These are phyloP conservation scores for Candida frijolesensis DNA, from an alignment of 1,139 yeast species.

Conservation along the genomic window DNA sequence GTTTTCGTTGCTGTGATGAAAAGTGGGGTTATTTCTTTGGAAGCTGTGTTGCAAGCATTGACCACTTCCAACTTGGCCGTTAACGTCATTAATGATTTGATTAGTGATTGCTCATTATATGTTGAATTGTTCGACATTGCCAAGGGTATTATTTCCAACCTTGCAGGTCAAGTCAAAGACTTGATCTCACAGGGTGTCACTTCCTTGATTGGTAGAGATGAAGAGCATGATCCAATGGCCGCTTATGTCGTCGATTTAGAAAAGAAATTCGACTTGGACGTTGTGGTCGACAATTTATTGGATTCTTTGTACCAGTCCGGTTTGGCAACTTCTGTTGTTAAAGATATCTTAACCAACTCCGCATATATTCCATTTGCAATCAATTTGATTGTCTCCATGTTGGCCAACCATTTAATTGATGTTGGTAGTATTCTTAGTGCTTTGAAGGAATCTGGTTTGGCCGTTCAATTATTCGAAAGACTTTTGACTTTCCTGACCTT, in stretches of 20 bases:
- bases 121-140: slow-evolving; percentile 40
- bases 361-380: slow-evolving; percentile 41
- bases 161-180: slow-evolving; percentile 32
- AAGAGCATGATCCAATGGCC: slow-evolving; percentile 9
- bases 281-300: slow-evolving; percentile 39
- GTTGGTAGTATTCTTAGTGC: slow-evolving; percentile 33
- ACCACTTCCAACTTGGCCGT: slow-evolving; percentile 42
- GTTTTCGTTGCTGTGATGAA: slow-evolving; percentile 35
- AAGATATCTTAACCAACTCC: slow-evolving; percentile 42
- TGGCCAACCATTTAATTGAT: slow-evolving; percentile 33
- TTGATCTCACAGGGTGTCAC: slow-evolving; percentile 24
- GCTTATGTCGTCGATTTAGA: slow-evolving; percentile 16
- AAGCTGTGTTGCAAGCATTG: slow-evolving; percentile 39
- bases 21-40: slow-evolving; percentile 35
- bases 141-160: slow-evolving; percentile 27
- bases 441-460: slow-evolving; percentile 38
- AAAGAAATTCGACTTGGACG: slow-evolving; percentile 29
- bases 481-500: slow-evolving; percentile 38
- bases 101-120: slow-evolving; percentile 45
- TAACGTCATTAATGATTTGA: slow-evolving; percentile 39
- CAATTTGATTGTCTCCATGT: slow-evolving; percentile 34
- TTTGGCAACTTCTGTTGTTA: slow-evolving; percentile 44
- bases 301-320: slow-evolving; percentile 46
- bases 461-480: slow-evolving; percentile 37
- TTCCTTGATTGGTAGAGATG: slow-evolving; percentile 22